Evolutionary conservation across 805 yeast species (phyloP), one percentile per base, ranked within the genome.

Genomic region (Komagataella phaffii): DNA sequence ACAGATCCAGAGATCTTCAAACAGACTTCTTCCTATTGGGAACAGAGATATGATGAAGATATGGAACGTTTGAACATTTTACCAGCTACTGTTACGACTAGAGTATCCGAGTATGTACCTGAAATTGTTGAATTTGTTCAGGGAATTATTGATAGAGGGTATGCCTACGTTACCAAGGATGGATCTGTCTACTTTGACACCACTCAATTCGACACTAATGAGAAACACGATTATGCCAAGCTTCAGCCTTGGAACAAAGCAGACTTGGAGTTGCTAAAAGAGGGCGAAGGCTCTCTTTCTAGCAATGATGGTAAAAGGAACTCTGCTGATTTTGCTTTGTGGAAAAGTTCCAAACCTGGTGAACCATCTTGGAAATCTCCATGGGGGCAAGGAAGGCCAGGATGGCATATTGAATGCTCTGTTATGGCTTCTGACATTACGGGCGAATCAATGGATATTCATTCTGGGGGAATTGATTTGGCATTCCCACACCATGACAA

Each of bases 401-500:
- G 99, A 3, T 93, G 99, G 99, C 99, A 93, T 66, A 93, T 93
- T 65, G 99, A 93, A 70, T 93, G 99, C 76, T 89, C 97, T 7
- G 99, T 93, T 18, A 93, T 93, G 99, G 98, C 98, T 1, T 77
- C 89, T 50, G 95, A 89, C 58, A 76, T 90, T 48, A 75, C 86
- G 44, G 98, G 98, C 3, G 68, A 77, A 18, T 74, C 75, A 53
- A 85, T 93, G 76, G 99, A 93, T 67, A 88, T 93, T 58, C 99
- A 93, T 65, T 83, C 96, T 17, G 99, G 99, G 53, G 99, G 99
- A 57, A 81, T 93, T 51, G 99, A 93, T 70, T 76, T 93, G 61
- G 96, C 98, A 18, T 93, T 93, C 73, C 99, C 99, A 2, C 99
- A 93, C 66, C 99, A 93, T 69, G 99, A 93, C 67, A 93, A 93